Evolutionary conservation across 2,329 filamentous ascomycete species (phyloP).

Genomic region (Pyricularia grisea): DNA sequence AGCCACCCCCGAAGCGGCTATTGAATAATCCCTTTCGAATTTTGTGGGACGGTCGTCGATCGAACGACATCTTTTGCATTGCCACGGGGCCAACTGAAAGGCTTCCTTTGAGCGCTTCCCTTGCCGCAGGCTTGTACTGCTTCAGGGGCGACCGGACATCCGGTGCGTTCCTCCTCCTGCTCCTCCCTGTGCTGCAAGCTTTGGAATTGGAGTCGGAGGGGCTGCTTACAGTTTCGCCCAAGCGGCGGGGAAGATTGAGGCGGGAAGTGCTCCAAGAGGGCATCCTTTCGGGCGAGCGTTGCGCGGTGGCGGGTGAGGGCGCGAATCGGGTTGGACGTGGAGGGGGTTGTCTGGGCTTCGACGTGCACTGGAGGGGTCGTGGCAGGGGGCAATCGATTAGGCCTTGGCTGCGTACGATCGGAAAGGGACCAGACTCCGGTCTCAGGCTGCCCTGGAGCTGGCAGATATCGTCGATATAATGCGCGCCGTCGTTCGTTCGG

Average conservation of each 20-base stretch:
- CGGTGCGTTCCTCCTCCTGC: neutral
- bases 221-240: conserved; percentile 34
- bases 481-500: neutral
- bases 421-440: neutral
- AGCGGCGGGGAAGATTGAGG: conserved; percentile 29
- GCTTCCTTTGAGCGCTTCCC: neutral
- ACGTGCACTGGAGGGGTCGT: neutral
- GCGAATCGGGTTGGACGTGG: neutral
- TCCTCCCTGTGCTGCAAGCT: conserved; percentile 7
- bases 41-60: neutral
- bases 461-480: neutral
- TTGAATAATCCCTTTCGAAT: neutral
- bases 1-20: conserved; percentile 4
- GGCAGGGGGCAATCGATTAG: neutral
- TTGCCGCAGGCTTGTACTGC: neutral
- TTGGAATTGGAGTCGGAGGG: conserved; percentile 13
- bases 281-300: neutral
- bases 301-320: neutral
- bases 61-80: neutral
- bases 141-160: conserved; percentile 2
- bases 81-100: neutral
- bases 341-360: neutral
- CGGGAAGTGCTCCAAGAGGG: conserved; percentile 7
- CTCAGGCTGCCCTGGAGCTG: neutral
- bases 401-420: neutral